Evolutionary conservation across 2,329 filamentous ascomycete species (phyloP).

Genomic region (Phoma herbarum): DNA sequence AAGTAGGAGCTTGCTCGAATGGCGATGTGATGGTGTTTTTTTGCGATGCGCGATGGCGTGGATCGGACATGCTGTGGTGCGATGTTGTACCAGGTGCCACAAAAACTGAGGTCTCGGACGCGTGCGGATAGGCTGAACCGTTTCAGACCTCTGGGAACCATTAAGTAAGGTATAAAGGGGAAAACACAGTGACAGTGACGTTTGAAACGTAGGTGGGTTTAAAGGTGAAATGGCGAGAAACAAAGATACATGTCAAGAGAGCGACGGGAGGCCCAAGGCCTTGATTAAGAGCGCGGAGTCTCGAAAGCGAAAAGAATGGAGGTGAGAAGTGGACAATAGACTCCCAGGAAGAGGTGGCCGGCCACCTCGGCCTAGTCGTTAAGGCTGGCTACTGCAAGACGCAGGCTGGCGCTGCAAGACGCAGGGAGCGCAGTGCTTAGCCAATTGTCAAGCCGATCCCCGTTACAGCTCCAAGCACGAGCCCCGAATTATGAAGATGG

Average conservation of each 20-base stretch:
- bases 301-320: conserved; percentile 38
- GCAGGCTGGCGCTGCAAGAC: conserved; percentile 46
- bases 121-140: conserved; percentile 32
- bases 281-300: conserved; percentile 35
- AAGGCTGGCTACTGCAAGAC: conserved; percentile 40
- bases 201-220: conserved; percentile 28
- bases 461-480: conserved; percentile 33
- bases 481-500: conserved; percentile 21
- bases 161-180: conserved; percentile 39
- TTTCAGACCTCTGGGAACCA: conserved; percentile 28
- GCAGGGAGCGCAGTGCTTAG: conserved; percentile 26
- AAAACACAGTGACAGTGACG: conserved; percentile 32
- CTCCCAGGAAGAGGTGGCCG: conserved; percentile 31
- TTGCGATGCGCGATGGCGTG: conserved; percentile 39
- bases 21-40: conserved; percentile 35
- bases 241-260: conserved; percentile 49
- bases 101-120: conserved; percentile 33
- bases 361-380: conserved; percentile 29
- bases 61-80: conserved; percentile 44
- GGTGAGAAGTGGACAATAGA: conserved; percentile 46
- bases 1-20: conserved; percentile 42
- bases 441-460: conserved; percentile 41
- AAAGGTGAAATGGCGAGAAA: conserved; percentile 49
- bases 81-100: conserved; percentile 32
- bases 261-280: conserved; percentile 46